phyloP scores from a whole-genome alignment of 345 rosid species.

The Psidium friedrichsthalianum region DNA sequence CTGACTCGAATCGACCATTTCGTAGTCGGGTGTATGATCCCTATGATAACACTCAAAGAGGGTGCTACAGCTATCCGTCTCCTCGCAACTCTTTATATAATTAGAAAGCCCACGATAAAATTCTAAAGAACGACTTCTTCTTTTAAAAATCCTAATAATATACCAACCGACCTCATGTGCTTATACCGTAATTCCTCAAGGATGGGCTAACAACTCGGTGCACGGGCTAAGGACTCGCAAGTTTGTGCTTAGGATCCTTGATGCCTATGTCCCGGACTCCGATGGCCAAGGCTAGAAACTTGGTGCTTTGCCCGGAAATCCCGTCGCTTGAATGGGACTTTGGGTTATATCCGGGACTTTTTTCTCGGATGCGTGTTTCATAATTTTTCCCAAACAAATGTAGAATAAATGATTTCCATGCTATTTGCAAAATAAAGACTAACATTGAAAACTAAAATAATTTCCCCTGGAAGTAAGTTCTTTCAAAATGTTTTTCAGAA shows the following conservation, averaged over 20 bases:
- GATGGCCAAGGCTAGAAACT: neutral
- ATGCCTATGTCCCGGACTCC: neutral
- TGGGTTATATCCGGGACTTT: neutral
- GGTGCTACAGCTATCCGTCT: rapidly evolving
- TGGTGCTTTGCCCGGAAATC: rapidly evolving
- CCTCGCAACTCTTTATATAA: neutral
- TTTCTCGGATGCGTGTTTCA: neutral
- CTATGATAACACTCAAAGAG: neutral
- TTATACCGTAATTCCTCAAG: too few species aligned
- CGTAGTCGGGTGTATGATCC: neutral
- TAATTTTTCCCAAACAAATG: neutral
- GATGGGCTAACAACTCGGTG: neutral
- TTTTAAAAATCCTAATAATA: neutral
- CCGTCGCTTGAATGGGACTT: rapidly evolving
- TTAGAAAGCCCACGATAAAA: neutral
- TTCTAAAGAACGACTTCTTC: neutral
- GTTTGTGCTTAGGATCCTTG: neutral
- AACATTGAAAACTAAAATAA: neutral
- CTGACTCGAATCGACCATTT: neutral
- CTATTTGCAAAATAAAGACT: neutral
- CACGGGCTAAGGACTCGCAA: rapidly evolving
- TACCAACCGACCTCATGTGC: neutral
- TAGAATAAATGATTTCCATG: neutral
- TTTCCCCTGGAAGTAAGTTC: neutral
- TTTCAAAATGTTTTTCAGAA: neutral